A percentile compares a stretch with the other conserved stretches of the same genome.
Evolutionary conservation across 768 basidiomycete species (phyloP).

Genomic region (Tulasnella sp.): DNA sequence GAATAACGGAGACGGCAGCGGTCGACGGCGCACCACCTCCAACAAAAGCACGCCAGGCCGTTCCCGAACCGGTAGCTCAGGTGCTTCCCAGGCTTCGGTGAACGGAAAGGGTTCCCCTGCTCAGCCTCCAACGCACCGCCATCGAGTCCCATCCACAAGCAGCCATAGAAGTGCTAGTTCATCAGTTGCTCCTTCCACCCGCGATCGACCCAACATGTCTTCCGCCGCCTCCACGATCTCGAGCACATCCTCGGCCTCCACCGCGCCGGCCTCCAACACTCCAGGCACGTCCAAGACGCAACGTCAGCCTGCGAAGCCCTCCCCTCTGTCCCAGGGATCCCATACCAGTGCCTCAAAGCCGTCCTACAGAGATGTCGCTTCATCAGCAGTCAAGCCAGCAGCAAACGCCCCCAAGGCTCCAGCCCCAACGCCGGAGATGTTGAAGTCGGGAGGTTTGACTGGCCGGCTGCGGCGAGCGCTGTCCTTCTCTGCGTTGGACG

Average conservation of each 20-base stretch:
- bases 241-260: constrained; percentile 45
- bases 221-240: constrained; percentile 40
- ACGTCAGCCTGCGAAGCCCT: constrained; percentile 53
- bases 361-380: constrained; percentile 3
- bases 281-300: constrained; percentile 32
- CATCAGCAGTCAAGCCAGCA: not conserved
- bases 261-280: constrained; percentile 41
- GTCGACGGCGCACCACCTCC: constrained; percentile 62
- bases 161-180: constrained; percentile 29
- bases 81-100: constrained; percentile 20
- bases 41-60: constrained; percentile 34
- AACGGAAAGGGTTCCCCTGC: constrained; percentile 21
- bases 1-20: constrained; percentile 40
- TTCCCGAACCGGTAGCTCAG: constrained; percentile 4
- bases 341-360: not conserved
- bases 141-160: constrained; percentile 36
- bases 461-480: constrained; percentile 74
- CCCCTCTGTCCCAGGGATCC: constrained; percentile 66
- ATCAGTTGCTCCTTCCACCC: constrained; percentile 15
- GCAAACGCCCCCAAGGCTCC: constrained; percentile 34
- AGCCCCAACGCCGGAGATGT: constrained; percentile 50
- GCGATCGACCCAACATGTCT: constrained; percentile 38
- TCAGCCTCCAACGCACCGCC: constrained; percentile 35
- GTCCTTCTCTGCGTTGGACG: constrained; percentile 66
- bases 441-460: constrained; percentile 65